phyloP scores from a whole-genome alignment of 116 monocot species.

The Papilionanthe hybrid region DNA sequence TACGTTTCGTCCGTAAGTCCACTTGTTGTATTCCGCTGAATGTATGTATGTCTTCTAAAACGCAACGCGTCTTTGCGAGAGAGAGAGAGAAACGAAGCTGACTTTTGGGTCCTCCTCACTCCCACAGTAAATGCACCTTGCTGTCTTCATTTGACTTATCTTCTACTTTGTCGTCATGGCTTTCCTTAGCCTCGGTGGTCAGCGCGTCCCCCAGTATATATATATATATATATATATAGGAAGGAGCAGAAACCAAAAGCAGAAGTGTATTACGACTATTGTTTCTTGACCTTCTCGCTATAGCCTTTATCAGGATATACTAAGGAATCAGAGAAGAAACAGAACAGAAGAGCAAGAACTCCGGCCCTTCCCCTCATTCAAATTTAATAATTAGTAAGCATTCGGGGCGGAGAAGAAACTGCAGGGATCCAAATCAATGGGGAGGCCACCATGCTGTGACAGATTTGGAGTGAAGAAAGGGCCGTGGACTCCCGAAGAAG shows the following conservation, averaged over 20 bases:
- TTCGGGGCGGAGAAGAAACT: too few relatives aligned
- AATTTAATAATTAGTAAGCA: not conserved
- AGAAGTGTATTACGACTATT: not conserved
- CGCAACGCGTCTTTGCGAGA: constrained; percentile 5
- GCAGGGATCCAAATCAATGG: not conserved
- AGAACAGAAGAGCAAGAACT: not conserved
- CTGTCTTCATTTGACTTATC: not conserved
- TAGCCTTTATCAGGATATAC: not conserved
- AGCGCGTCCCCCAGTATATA: not conserved
- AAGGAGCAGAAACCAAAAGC: not conserved
- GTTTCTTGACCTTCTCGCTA: not conserved
- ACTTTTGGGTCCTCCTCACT: not conserved
- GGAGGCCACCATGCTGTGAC: constrained; percentile 10
- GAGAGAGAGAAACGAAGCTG: not conserved
- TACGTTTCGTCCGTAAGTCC: too few relatives aligned
- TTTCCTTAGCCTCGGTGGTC: not conserved
- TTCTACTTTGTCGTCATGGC: not conserved
- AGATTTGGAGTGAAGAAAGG: constrained; percentile 15
- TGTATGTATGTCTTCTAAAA: not conserved
- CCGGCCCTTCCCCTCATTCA: not conserved
- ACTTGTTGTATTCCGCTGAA: not conserved
- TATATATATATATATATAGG: too few relatives aligned
- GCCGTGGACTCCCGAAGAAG: constrained; percentile 22
- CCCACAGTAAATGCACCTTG: not conserved
- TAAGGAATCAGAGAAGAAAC: not conserved